A percentile compares a stretch with the other conserved stretches of the same genome.
Evolutionary conservation across 2,329 filamentous ascomycete species (phyloP).

Genomic region (Aspergillus bombycis): DNA sequence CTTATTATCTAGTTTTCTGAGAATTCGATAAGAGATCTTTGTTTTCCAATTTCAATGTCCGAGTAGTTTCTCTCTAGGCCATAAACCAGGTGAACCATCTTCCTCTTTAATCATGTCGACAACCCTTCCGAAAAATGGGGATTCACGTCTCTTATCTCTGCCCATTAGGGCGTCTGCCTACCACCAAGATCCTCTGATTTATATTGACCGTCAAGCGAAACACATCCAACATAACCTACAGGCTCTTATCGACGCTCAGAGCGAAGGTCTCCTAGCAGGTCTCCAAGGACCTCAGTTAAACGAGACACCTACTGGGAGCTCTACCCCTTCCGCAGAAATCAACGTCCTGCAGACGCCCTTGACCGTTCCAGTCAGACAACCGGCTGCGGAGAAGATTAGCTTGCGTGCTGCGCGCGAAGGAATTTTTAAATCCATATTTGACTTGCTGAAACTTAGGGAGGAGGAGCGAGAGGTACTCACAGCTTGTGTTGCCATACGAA

Average conservation of each 20-base stretch:
- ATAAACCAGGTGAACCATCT: constrained; percentile 6
- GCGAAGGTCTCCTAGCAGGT: constrained; percentile 58
- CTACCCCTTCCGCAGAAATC: constrained; percentile 36
- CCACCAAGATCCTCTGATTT: constrained; percentile 50
- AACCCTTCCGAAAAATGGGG: constrained; percentile 28
- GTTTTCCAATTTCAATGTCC: not conserved
- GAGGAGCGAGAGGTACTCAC: constrained; percentile 58
- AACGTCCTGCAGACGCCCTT: constrained; percentile 36
- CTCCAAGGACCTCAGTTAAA: constrained; percentile 45
- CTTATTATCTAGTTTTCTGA: not conserved
- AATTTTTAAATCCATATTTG: constrained; percentile 60
- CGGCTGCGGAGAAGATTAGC: constrained; percentile 50
- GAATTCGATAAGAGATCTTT: not conserved
- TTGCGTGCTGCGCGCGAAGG: constrained; percentile 58
- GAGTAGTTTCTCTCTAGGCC: not conserved
- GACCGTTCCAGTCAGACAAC: constrained; percentile 43
- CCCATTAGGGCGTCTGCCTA: constrained; percentile 34
- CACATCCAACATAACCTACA: constrained; percentile 62
- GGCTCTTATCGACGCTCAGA: constrained; percentile 62
- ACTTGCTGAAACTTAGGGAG: constrained; percentile 59
- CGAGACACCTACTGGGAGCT: constrained; percentile 49
- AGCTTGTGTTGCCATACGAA: constrained; percentile 48
- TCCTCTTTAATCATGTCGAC: constrained; percentile 33
- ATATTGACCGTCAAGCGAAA: constrained; percentile 55
- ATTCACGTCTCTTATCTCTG: constrained; percentile 30